phyloP scores from a whole-genome alignment of 2,329 filamentous ascomycete species.

The Arthroderma uncinatum region DNA sequence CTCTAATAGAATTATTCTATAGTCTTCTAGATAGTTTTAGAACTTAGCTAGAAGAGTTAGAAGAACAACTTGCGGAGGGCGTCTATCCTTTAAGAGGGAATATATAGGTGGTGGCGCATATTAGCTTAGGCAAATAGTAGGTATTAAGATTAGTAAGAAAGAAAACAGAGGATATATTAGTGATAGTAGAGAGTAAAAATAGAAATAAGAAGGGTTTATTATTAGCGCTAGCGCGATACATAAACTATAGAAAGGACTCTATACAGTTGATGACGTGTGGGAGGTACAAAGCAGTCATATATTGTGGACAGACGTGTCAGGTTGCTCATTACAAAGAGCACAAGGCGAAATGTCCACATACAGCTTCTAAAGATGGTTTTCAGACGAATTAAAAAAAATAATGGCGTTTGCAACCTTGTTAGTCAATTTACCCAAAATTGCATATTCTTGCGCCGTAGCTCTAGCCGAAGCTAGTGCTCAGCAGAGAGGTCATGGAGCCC shows the following conservation, averaged over 20 bases:
- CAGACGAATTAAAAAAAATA: conserved; percentile 14
- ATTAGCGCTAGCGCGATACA: conserved; percentile 18
- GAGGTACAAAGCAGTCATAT: conserved; percentile 24
- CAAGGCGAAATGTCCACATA: conserved; percentile 22
- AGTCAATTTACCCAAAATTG: too few relatives aligned
- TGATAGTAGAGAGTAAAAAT: too few relatives aligned
- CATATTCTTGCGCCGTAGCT: too few relatives aligned
- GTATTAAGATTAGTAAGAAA: conserved; percentile 25
- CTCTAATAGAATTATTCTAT: conserved; percentile 25
- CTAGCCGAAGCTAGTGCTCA: too few relatives aligned
- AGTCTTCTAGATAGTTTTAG: conserved; percentile 23
- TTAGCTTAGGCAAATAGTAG: conserved; percentile 24
- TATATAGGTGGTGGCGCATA: conserved; percentile 29
- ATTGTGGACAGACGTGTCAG: conserved; percentile 25
- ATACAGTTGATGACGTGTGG: conserved; percentile 24
- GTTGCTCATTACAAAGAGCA: conserved; percentile 25
- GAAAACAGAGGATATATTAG: conserved; percentile 24
- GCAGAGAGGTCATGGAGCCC: too few relatives aligned
- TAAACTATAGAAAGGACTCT: conserved; percentile 22
- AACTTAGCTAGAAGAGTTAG: conserved; percentile 23
- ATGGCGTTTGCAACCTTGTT: too few relatives aligned
- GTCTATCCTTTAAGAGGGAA: conserved; percentile 25
- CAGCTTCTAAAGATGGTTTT: conserved; percentile 15
- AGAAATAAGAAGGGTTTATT: too few relatives aligned
- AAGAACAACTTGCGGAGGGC: conserved; percentile 23